These are phyloP conservation scores for Alopecurus myosuroides DNA, from an alignment of 176 grass and related monocot species.

Conservation along the genomic window DNA sequence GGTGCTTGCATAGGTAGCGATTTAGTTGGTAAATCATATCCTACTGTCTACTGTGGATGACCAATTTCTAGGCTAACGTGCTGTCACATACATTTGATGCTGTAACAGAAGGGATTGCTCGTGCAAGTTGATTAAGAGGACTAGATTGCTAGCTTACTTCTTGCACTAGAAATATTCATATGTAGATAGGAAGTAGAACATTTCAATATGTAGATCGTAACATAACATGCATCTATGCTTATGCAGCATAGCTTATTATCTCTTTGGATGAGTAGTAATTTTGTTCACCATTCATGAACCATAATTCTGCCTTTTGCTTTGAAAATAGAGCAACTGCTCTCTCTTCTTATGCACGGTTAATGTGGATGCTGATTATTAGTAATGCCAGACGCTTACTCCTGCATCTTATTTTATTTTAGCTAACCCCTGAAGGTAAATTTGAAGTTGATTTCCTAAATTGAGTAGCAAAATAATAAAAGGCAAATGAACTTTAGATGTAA, in stretches of 20 bases:
- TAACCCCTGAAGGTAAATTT: neutral
- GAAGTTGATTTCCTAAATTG: neutral
- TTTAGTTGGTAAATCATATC: neutral
- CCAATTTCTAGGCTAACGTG: neutral
- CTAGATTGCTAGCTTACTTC: neutral
- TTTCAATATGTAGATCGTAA: neutral
- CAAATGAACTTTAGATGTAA: neutral
- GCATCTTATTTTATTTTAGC: neutral
- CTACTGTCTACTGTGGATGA: neutral
- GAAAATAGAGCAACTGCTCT: neutral
- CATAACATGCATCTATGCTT: neutral
- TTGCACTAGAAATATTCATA: neutral
- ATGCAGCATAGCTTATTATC: neutral
- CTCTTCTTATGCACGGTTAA: neutral
- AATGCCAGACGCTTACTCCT: neutral
- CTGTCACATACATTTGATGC: neutral
- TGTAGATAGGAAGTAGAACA: neutral
- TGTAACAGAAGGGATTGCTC: neutral
- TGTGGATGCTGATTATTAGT: neutral
- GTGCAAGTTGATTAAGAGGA: neutral
- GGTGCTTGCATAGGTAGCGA: neutral
- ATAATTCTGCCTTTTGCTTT: neutral
- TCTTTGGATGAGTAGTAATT: neutral
- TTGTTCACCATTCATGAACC: neutral
- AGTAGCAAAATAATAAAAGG: neutral